Evolutionary conservation across 306 rosid genomes (phyloP).

Genomic region (Acacia confusa): DNA sequence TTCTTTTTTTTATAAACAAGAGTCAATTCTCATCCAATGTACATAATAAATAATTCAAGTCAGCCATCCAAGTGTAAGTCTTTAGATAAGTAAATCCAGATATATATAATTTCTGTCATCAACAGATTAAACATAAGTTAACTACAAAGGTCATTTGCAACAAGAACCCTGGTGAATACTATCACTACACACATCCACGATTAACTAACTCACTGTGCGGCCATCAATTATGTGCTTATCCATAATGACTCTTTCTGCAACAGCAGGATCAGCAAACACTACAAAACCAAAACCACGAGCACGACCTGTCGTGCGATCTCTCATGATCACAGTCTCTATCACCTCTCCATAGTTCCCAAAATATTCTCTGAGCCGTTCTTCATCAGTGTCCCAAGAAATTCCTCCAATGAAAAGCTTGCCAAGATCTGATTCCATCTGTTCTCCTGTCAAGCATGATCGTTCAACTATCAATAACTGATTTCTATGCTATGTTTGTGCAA

Average conservation of each 20-base stretch:
- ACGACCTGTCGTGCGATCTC: conserved; percentile 96
- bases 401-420: conserved; percentile 99
- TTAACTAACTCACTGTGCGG: conserved; percentile 76
- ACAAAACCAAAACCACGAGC: conserved; percentile 99
- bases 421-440: conserved; percentile 95
- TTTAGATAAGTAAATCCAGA: not conserved
- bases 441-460: conserved; percentile 44
- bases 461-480: conserved; percentile 35
- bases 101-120: conserved; percentile 11
- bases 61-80: not conserved
- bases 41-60: conserved; percentile 30
- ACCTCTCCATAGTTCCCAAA: conserved; percentile 96
- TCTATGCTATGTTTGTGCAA: conserved; percentile 29
- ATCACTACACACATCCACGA: conserved; percentile 18
- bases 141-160: not conserved
- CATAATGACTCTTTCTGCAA: conserved; percentile 90
- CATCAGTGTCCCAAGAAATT: conserved; percentile 99
- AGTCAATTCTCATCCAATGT: conserved; percentile 40
- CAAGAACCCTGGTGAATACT: not conserved
- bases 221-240: conserved; percentile 96
- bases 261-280: conserved; percentile 88
- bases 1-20: conserved; percentile 10
- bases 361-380: conserved; percentile 90
- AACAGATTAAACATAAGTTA: not conserved
- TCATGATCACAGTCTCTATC: conserved; percentile 96